phyloP scores from a whole-genome alignment of 1,284 basidiomycete species.

The Ceratobasidium sp. region DNA sequence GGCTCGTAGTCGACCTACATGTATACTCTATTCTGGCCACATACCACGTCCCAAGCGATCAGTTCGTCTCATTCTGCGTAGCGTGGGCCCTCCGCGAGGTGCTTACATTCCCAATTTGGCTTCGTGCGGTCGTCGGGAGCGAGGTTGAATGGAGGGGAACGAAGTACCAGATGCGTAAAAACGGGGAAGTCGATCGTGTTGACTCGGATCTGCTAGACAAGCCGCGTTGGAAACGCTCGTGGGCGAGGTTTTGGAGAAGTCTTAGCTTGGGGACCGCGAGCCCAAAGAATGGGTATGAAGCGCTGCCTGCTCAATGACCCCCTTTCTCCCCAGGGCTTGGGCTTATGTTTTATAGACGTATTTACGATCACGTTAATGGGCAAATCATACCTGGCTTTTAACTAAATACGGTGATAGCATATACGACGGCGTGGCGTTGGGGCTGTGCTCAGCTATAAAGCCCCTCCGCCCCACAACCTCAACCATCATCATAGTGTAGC shows the following conservation, averaged over 20 bases:
- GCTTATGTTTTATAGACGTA: conserved; percentile 22
- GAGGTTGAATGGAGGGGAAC: conserved; percentile 84
- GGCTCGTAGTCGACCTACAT: conserved; percentile 53
- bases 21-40: conserved; percentile 73
- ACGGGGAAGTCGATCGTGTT: conserved; percentile 62
- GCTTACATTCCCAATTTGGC: conserved; percentile 84
- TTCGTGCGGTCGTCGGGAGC: conserved; percentile 77
- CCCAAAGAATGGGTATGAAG: conserved; percentile 20
- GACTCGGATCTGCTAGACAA: conserved; percentile 29
- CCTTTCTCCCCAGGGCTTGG: background rate
- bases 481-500: background rate
- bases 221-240: conserved; percentile 30
- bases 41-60: conserved; percentile 60
- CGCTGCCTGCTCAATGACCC: conserved; percentile 13
- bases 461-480: conserved; percentile 3
- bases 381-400: background rate
- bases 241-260: conserved; percentile 3
- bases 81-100: conserved; percentile 82
- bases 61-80: conserved; percentile 60
- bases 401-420: conserved; percentile 7
- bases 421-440: background rate
- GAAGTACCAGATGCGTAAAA: conserved; percentile 65
- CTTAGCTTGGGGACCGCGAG: conserved; percentile 3
- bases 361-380: conserved; percentile 24
- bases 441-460: conserved; percentile 1